These are phyloP conservation scores for Pseudognaphalium luteoalbum DNA, from an alignment of 129 eudicot genomes.

Conservation along the genomic window DNA sequence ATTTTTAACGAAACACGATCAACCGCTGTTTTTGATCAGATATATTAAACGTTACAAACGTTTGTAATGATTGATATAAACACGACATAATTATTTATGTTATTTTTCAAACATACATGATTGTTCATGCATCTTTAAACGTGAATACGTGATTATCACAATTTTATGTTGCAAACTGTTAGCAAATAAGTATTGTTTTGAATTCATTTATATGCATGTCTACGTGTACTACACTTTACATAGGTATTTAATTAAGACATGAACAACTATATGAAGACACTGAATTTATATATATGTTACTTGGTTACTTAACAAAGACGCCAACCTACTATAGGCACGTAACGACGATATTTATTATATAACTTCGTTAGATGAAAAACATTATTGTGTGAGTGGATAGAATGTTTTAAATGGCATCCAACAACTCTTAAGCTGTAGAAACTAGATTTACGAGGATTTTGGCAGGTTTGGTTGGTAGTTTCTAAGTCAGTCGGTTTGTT, in stretches of 20 bases:
- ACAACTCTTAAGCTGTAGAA: background rate
- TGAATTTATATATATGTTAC: background rate
- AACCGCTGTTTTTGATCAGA: background rate
- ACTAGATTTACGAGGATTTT: too few relatives aligned
- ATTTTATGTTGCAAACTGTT: background rate
- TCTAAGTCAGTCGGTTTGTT: too few relatives aligned
- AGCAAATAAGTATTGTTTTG: too few relatives aligned
- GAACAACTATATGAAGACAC: background rate
- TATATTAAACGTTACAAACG: background rate
- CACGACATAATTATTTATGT: background rate
- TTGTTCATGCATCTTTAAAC: slow-evolving; percentile 2
- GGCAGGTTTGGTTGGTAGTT: too few relatives aligned
- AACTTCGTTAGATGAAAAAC: background rate
- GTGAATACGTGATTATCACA: background rate
- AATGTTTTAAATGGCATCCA: background rate
- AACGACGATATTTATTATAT: too few relatives aligned
- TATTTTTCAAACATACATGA: background rate
- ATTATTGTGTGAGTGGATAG: background rate
- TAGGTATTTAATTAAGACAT: background rate
- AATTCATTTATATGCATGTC: background rate
- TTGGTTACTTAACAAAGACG: background rate
- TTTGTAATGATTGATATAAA: background rate
- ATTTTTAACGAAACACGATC: background rate
- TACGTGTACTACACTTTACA: background rate
- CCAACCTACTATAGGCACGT: background rate